Base-by-base conservation (phyloP, 1,139 yeast genomes). In the Candida freyschussii region DNA sequence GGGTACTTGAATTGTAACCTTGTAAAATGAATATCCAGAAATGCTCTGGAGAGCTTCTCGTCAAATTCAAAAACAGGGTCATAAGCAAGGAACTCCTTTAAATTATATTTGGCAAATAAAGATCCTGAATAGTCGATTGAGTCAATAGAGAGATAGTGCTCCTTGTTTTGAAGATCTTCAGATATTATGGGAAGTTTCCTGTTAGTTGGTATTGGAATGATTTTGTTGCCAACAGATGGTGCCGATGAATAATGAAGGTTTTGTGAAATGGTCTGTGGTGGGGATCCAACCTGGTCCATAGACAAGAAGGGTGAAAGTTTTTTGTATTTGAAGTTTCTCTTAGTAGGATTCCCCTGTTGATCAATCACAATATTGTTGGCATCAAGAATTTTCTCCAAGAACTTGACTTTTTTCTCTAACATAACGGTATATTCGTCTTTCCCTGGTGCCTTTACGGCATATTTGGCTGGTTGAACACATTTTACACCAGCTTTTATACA, bases 401-500 rank as follows among this genome's bases (percentile, higher is more conserved):
- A 65, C 32, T 60, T 62, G 15, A 75, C 60, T 44, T 69, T 71
- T 34, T 65, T 67, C 44, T 75, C 81, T 32, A 75, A 47, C 47
- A 70, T 62, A 12, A 59, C 33, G 1, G 78, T 72, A 43, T 75
- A 74, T 21, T 72, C 77, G 41, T 72, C 75, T 45, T 67, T 69
- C 12, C 53, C 56, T 12, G 60, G 59, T 2, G 57, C 47, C 36
- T 54, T 57, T n/a, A 48, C 52, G 1, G 67, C 63, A 39, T 75
- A 75, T 34, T 72, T 62, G 5, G 72, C 72, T 0, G 82, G 82
- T 47, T 75, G 78, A 4, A 74, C 60, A 51, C 82, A 75, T 39
- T 64, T 59, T 4, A 68, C 72, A 17, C 69, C 72, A 0, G 81
- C 77, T 45, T 72, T 72, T 32, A 75, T 53, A 54, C 82, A 75